A percentile compares a stretch with the other conserved stretches of the same genome.
Conservation (phyloP, 228 moss, liverwort and hornwort species). For the Sphagnum fallax region DNA sequence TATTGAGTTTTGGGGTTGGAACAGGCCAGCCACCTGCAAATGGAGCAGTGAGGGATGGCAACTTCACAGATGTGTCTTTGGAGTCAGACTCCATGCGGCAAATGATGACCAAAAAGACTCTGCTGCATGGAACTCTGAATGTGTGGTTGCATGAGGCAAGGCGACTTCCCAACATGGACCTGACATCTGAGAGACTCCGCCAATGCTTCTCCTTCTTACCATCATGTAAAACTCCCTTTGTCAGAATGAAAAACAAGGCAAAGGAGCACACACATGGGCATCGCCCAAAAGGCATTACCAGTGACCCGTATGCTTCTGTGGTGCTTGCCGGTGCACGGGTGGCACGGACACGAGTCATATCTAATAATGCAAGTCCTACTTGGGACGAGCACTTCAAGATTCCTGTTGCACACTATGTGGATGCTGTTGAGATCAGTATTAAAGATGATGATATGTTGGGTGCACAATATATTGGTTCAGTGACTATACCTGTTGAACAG, state of each 20-base stretch:
- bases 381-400: conserved; percentile 85
- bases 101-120: conserved; percentile 9
- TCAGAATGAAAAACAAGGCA: conserved; percentile 8
- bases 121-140: conserved; percentile 38
- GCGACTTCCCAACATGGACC: conserved; percentile 44
- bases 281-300: conserved; percentile 50
- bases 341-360: conserved; percentile 73
- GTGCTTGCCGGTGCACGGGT: conserved; percentile 71
- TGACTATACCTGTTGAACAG: conserved; percentile 35
- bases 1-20: too few relatives aligned
- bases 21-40: neutral
- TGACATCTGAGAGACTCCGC: conserved; percentile 30
- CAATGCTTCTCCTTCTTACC: conserved; percentile 32
- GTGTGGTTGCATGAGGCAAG: conserved; percentile 24
- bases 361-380: conserved; percentile 57
- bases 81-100: conserved; percentile 14
- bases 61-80: neutral
- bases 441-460: conserved; percentile 88
- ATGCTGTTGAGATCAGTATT: conserved; percentile 50
- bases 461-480: conserved; percentile 73
- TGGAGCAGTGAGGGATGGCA: neutral
- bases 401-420: conserved; percentile 71
- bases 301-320: conserved; percentile 85
- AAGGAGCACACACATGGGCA: conserved; percentile 25
- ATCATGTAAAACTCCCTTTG: conserved; percentile 26